Evolutionary conservation across 345 rosid genomes (phyloP), one percentile per base, ranked within the genome.

Genomic region (Citrus trifoliata): DNA sequence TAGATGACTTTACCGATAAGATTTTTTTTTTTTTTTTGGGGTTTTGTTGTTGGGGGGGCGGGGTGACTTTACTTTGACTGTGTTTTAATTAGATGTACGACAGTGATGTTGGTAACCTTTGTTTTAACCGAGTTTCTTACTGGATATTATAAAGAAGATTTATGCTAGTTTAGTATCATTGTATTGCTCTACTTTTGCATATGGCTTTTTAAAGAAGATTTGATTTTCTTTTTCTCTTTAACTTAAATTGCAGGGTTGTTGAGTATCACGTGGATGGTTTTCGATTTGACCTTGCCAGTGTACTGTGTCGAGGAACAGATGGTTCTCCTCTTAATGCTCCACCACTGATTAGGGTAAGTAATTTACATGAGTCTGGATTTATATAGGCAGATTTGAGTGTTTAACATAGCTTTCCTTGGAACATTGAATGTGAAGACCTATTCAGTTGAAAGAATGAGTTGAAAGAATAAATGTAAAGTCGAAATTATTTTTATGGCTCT

Each of bases 201-300:
- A 62, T 74, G 25, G 28, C 28, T 12, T 25, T 62, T 27, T 4
- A 25, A 37, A 16, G 42, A 60, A 28, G 58, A 28, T 48, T 58
- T 28, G 9, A 28, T 22, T 61, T 25, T 51, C 61, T 62, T 76
- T 25, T 80, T 77, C 63, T 65, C 70, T 78, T 67, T 70, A 42
- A 35, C 30, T 51, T 74, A n/a, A 46, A 77, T 70, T 18, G 66
- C 84, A 95, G 97, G 98, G 95, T 88, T 76, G 82, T 76, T 28
- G 96, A 93, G 61, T 93, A 95, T 84, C 98, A 93, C 53, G 89
- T 95, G 80, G 99, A 95, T 84, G 99, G 99, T 76, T 95, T 95
- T 80, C 87, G 99, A 61, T 95, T 93, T 86, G 98, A 95, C 89
- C 97, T 95, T 65, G 92, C 97, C 56, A 93, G 98, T 87, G 96